A percentile compares a stretch with the other conserved stretches of the same genome.
phyloP scores from a whole-genome alignment of 225 moss, liverwort and hornwort species.

The Ulota crispa region DNA sequence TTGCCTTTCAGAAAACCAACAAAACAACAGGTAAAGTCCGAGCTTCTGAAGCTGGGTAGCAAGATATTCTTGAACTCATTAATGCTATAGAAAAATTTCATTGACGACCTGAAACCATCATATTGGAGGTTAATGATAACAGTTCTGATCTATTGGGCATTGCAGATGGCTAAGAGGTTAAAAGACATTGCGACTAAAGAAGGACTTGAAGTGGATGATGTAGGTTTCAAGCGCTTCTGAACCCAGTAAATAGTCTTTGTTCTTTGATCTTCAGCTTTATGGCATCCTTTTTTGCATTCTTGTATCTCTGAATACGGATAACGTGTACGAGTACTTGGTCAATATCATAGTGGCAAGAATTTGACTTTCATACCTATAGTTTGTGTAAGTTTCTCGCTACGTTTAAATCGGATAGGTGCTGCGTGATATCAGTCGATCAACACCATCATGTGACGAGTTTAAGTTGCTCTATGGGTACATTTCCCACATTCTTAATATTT shows the following conservation, averaged over 20 bases:
- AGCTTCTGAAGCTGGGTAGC: conserved; percentile 4
- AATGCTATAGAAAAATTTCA: background rate
- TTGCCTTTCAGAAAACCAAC: conserved; percentile 88
- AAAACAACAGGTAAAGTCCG: conserved; percentile 76
- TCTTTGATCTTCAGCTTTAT: background rate
- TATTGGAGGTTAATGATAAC: background rate
- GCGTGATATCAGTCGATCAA: background rate
- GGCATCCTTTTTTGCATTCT: conserved; percentile 2
- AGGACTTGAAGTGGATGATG: conserved; percentile 80
- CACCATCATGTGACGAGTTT: background rate
- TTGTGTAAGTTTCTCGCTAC: background rate
- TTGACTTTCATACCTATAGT: background rate
- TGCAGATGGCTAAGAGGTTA: conserved; percentile 94
- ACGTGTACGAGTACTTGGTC: background rate
- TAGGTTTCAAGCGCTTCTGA: conserved; percentile 34
- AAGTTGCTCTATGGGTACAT: background rate
- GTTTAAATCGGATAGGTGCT: background rate
- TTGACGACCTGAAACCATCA: background rate
- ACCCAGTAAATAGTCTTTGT: background rate
- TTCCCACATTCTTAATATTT: background rate
- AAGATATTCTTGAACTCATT: background rate
- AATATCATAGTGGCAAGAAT: background rate
- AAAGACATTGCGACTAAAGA: conserved; percentile 84
- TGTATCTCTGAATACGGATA: background rate
- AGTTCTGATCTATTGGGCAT: conserved; percentile 7